These are phyloP conservation scores for Ambrosiella xylebori DNA, from an alignment of 2,329 filamentous ascomycete genomes.

Conservation along the genomic window DNA sequence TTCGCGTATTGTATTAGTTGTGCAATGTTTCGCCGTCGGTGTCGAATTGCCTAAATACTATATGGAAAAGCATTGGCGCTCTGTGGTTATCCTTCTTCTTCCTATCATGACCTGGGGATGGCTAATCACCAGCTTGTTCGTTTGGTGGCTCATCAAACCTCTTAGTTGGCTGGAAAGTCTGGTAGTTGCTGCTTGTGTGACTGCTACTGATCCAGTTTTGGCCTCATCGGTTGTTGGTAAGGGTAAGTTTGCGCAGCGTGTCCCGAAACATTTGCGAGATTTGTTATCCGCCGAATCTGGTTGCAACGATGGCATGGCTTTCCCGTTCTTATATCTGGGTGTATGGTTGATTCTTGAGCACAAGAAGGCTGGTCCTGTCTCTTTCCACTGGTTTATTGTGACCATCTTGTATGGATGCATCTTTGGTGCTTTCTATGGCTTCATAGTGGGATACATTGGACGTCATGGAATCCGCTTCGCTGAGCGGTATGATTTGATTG, in stretches of 20 bases:
- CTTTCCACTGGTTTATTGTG: conserved; percentile 73
- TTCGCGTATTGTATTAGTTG: conserved; percentile 73
- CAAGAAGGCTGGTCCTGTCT: conserved; percentile 48
- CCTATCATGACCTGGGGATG: conserved; percentile 97
- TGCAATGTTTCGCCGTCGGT: conserved; percentile 82
- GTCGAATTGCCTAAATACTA: conserved; percentile 85
- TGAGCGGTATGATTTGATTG: conserved; percentile 71
- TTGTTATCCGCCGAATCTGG: conserved; percentile 89
- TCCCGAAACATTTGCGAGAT: conserved; percentile 94
- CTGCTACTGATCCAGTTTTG: conserved; percentile 88
- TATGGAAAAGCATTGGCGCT: conserved; percentile 97
- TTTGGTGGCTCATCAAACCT: conserved; percentile 73
- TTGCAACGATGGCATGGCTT: conserved; percentile 99
- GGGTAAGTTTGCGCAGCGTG: conserved; percentile 93
- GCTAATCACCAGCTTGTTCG: conserved; percentile 79
- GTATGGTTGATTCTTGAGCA: conserved; percentile 78
- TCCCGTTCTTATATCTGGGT: conserved; percentile 88
- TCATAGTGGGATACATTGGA: conserved; percentile 72
- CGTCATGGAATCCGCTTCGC: conserved; percentile 80
- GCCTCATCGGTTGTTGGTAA: conserved; percentile 97
- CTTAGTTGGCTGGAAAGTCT: conserved; percentile 83
- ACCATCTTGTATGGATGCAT: conserved; percentile 92
- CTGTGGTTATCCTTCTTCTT: conserved; percentile 70
- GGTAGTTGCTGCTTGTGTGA: conserved; percentile 79
- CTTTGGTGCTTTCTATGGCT: conserved; percentile 79